phyloP scores from a whole-genome alignment of 2,329 filamentous ascomycete species.

The Hypoxylon sp. region DNA sequence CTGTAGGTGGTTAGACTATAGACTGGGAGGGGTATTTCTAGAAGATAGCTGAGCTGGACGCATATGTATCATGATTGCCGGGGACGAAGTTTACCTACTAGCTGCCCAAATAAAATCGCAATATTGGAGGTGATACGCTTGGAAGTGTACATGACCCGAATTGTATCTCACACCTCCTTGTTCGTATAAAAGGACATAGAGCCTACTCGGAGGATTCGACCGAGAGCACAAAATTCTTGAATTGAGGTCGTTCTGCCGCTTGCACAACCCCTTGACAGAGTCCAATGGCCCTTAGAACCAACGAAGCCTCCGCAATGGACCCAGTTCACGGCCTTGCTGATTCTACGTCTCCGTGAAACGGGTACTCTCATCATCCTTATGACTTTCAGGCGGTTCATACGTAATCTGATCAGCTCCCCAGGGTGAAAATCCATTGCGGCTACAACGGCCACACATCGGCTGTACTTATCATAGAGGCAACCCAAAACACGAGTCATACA shows the following conservation, averaged over 20 bases:
- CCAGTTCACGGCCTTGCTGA: background rate
- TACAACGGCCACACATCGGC: constrained; percentile 10
- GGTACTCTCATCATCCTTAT: background rate
- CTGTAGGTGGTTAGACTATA: constrained; percentile 12
- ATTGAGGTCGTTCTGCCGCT: background rate
- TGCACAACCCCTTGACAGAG: background rate
- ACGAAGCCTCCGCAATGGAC: background rate
- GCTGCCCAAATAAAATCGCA: background rate
- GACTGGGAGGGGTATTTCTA: background rate
- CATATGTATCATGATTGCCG: constrained; percentile 1
- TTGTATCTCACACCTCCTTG: background rate
- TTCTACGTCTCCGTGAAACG: background rate
- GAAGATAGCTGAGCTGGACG: background rate
- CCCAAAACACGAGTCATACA: constrained; percentile 3
- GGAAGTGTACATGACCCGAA: background rate
- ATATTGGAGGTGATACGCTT: background rate
- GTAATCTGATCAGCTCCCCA: background rate
- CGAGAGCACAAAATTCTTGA: background rate
- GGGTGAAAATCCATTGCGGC: background rate
- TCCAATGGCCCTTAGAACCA: background rate
- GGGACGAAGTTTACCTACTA: background rate
- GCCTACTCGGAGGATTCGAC: background rate
- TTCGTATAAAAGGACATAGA: background rate
- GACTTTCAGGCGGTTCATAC: background rate
- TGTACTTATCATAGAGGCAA: constrained; percentile 1